Conservation (phyloP, 345 rosid genomes). For the Citrus trifoliata region DNA sequence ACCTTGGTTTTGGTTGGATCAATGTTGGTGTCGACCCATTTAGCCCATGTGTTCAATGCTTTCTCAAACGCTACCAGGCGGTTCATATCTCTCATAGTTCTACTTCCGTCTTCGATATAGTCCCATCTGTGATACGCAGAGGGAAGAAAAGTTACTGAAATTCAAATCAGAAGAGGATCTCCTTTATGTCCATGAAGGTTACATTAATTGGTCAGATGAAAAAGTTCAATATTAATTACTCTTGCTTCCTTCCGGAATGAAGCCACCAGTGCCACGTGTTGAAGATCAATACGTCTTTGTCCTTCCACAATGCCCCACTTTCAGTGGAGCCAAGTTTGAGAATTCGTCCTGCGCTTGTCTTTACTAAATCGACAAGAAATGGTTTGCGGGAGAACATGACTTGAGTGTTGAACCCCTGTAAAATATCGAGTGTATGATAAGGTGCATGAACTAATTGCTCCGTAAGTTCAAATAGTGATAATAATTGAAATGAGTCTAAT, state of each 20-base stretch:
- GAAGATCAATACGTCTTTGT: slow-evolving; percentile 55
- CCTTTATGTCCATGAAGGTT: too few species aligned
- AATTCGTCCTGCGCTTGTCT: slow-evolving; percentile 31
- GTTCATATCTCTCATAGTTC: slow-evolving; percentile 45
- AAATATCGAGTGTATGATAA: background rate
- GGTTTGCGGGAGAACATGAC: slow-evolving; percentile 67
- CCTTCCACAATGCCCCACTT: slow-evolving; percentile 52
- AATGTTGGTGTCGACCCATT: slow-evolving; percentile 48
- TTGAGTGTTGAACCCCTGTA: slow-evolving; percentile 41
- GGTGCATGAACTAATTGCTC: background rate
- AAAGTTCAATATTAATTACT: too few species aligned
- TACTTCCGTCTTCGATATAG: slow-evolving; percentile 31
- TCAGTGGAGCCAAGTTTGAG: slow-evolving; percentile 56
- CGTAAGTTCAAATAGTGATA: too few species aligned
- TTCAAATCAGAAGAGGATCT: too few species aligned
- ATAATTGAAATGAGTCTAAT: too few species aligned
- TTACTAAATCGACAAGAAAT: slow-evolving; percentile 60
- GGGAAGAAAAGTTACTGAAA: too few species aligned
- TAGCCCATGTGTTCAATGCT: slow-evolving; percentile 68
- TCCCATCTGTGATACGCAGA: slow-evolving; percentile 67
- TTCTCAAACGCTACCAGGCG: slow-evolving; percentile 55
- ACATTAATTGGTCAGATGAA: too few species aligned
- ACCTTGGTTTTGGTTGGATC: slow-evolving; percentile 47
- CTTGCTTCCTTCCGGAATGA: slow-evolving; percentile 39
- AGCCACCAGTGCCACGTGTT: slow-evolving; percentile 98